Conservation (phyloP, 768 basidiomycete genomes). For the Tylopilus sp. region DNA sequence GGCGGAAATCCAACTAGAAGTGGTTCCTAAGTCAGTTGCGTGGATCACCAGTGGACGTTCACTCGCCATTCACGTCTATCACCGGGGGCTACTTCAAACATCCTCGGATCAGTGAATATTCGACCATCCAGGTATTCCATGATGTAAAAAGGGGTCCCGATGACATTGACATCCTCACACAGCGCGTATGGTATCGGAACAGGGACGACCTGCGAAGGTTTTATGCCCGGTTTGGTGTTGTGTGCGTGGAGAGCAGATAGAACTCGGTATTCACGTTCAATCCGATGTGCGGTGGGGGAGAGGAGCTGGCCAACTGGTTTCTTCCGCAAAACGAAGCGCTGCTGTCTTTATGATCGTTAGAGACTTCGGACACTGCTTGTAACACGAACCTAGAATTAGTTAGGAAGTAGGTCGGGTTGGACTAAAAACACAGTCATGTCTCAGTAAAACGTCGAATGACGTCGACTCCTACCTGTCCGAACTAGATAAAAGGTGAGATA, state of each 20-base stretch:
- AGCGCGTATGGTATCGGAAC: constrained; percentile 82
- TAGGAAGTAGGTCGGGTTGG: constrained; percentile 95
- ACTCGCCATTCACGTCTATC: constrained; percentile 72
- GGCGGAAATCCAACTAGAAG: constrained; percentile 71
- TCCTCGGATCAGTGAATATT: constrained; percentile 83
- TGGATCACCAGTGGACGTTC: not conserved
- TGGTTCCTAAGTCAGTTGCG: not conserved
- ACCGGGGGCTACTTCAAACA: constrained; percentile 62
- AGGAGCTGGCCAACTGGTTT: constrained; percentile 88
- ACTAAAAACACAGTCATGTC: constrained; percentile 43
- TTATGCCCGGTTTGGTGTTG: constrained; percentile 55
- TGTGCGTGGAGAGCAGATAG: constrained; percentile 72
- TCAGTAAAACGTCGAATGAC: not conserved
- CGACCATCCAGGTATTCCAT: constrained; percentile 96
- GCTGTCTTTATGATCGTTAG: constrained; percentile 35
- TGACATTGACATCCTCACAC: constrained; percentile 71
- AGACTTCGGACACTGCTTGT: not conserved
- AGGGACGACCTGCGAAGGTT: constrained; percentile 58
- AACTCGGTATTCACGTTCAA: constrained; percentile 90
- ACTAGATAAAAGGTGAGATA: constrained; percentile 43
- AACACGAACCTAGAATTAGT: constrained; percentile 63
- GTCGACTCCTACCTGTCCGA: constrained; percentile 65
- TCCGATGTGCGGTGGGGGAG: constrained; percentile 89
- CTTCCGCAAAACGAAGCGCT: constrained; percentile 83
- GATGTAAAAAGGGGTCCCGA: constrained; percentile 92